These are phyloP conservation scores for Closterium sp. DNA, from an alignment of 139 green algal species.

Conservation along the genomic window DNA sequence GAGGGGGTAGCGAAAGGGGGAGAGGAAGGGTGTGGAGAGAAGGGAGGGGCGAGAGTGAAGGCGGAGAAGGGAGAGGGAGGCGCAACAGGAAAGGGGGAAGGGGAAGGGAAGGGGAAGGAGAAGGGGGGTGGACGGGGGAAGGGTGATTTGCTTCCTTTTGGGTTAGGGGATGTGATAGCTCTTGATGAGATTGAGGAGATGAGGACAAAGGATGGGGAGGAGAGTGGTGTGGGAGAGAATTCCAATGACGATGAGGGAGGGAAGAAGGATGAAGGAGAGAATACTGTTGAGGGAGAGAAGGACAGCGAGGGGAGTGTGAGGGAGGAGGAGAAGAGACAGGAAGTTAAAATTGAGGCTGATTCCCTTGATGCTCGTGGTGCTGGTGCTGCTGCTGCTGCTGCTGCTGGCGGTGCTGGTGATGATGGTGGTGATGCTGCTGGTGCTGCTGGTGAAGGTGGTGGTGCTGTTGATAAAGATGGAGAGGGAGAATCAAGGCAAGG, in stretches of 20 bases:
- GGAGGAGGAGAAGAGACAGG: not conserved
- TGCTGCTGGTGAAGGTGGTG: no score
- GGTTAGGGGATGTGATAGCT: not conserved
- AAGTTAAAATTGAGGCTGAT: not conserved
- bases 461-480: not conserved
- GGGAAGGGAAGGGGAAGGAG: no score
- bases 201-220: not conserved
- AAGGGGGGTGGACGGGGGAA: not conserved
- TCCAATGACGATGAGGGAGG: no score
- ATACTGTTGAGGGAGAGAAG: no score
- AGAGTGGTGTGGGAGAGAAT: no score
- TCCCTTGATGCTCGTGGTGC: no score
- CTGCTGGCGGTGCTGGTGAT: no score
- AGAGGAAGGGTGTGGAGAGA: not conserved
- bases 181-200: not conserved
- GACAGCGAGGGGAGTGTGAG: no score
- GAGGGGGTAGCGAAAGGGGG: not conserved
- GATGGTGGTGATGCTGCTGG: no score
- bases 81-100: not conserved
- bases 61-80: not conserved
- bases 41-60: not conserved
- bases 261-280: no score
- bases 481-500: not conserved
- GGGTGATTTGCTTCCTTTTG: not conserved
- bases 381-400: no score